Evolutionary conservation across 2,329 filamentous ascomycete genomes (phyloP).

Genomic region (Claviceps citrina): DNA sequence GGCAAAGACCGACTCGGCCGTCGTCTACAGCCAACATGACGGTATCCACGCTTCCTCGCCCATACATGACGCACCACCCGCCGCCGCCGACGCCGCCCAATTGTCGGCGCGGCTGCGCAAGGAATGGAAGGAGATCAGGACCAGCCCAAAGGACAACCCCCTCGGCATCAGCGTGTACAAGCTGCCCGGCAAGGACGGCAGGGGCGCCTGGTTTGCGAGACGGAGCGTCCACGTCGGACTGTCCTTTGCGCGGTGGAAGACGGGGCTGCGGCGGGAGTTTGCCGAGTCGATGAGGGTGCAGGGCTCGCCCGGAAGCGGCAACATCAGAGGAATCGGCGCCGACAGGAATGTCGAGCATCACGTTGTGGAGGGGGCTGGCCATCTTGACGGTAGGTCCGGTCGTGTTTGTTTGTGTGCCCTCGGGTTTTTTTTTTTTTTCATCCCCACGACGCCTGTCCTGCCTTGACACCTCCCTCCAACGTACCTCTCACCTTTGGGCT

Average conservation of each 20-base stretch:
- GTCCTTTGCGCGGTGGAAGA: constrained; percentile 62
- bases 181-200: constrained; percentile 60
- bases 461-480: too few relatives aligned
- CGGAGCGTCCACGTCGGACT: constrained; percentile 68
- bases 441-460: too few relatives aligned
- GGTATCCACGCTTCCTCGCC: constrained; percentile 32
- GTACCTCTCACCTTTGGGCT: neutral
- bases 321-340: constrained; percentile 72
- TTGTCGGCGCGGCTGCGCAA: constrained; percentile 43
- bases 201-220: constrained; percentile 79
- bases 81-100: constrained; percentile 27
- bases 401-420: neutral
- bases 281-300: constrained; percentile 58
- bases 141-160: constrained; percentile 57
- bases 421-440: too few relatives aligned
- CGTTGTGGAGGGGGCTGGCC: constrained; percentile 41
- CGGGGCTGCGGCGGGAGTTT: constrained; percentile 65
- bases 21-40: constrained; percentile 29
- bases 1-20: constrained; percentile 39
- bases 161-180: constrained; percentile 68
- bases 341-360: constrained; percentile 57
- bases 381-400: constrained; percentile 38
- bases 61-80: constrained; percentile 3
- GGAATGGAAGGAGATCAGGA: constrained; percentile 76
- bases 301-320: constrained; percentile 54